These are phyloP conservation scores for Hamigera avellanea DNA, from an alignment of 495 filamentous ascomycete genomes.

Conservation along the genomic window DNA sequence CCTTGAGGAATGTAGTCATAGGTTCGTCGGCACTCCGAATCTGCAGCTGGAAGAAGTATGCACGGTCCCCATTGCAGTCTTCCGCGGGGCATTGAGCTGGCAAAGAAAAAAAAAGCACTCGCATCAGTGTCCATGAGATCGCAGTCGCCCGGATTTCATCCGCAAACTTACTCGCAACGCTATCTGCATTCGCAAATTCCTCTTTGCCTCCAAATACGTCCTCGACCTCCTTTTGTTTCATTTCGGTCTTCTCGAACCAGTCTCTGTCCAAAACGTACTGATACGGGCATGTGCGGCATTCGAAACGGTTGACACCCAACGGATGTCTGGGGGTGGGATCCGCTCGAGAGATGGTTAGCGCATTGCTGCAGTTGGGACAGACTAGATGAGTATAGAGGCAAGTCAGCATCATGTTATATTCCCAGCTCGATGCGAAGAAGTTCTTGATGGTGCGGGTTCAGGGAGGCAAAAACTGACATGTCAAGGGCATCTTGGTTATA, in stretches of 20 bases:
- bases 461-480: constrained; percentile 21
- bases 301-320: constrained; percentile 57
- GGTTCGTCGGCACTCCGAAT: constrained; percentile 97
- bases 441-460: no score
- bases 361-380: constrained; percentile 88
- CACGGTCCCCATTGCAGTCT: constrained; percentile 62
- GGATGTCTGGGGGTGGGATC: constrained; percentile 32
- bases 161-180: constrained; percentile 44
- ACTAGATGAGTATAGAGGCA: constrained; percentile 38
- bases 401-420: constrained; percentile 1
- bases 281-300: constrained; percentile 92
- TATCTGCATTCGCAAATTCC: constrained; percentile 84
- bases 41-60: constrained; percentile 93
- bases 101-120: constrained; percentile 6
- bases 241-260: constrained; percentile 60
- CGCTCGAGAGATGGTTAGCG: constrained; percentile 59
- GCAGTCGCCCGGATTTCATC: background rate
- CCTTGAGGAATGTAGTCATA: constrained; percentile 93
- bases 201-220: constrained; percentile 82
- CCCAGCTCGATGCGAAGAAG: background rate
- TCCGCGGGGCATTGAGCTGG: constrained; percentile 66
- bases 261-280: constrained; percentile 60
- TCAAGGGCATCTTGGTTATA: constrained; percentile 25
- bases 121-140: constrained; percentile 6
- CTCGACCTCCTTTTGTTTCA: constrained; percentile 74